Evolutionary conservation across 768 basidiomycete genomes (phyloP), one percentile per base, ranked within the genome.

Genomic region (Hygrophorus russula): DNA sequence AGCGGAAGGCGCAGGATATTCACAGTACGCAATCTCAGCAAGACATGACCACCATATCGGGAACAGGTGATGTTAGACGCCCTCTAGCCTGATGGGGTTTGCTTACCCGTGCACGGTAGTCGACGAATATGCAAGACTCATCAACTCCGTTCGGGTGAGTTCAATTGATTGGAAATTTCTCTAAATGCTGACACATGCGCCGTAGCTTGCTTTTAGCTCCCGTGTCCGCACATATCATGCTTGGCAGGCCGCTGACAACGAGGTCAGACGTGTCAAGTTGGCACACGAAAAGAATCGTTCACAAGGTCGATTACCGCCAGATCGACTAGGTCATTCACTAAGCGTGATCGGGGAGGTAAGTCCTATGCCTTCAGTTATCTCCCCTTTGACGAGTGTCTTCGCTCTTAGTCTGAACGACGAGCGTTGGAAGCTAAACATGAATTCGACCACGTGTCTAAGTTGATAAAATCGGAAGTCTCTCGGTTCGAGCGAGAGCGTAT

Each of bases 401-500:
- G 33, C 14, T 39, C 42, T 14, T 33, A 96, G 89, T 82, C 85
- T 2, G 96, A 99, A 61, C 73, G 89, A 40, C 76, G 81, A 14
- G 80, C 84, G 3, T 61, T 86, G 35, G 90, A 94, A 37, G 74
- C 84, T 0, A 88, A 84, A 56, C 76, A 78, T 40, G 94, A 96
- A 50, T 99, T 85, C 56, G 93, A 97, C 35, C 76, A 84, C 15
- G 82, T 83, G 10, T 88, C 90, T 14, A 83, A 83, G 50, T 66
- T 96, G 14, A 80, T 91, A 52, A 98, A 98, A 62, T 65, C 75
- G 3, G 96, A 99, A 63, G 77, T 92, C 49, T 78, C 78, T 4
- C 70, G 94, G 34, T 97, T 98, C 56, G 94, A 99, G 63, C 76
- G 80, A 56, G 94, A 96, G 62, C 76, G 93, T 34, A 74, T 98